These are phyloP conservation scores for Phytophthora hibernalis DNA, from an alignment of 352 stramenopile species.

Conservation along the genomic window DNA sequence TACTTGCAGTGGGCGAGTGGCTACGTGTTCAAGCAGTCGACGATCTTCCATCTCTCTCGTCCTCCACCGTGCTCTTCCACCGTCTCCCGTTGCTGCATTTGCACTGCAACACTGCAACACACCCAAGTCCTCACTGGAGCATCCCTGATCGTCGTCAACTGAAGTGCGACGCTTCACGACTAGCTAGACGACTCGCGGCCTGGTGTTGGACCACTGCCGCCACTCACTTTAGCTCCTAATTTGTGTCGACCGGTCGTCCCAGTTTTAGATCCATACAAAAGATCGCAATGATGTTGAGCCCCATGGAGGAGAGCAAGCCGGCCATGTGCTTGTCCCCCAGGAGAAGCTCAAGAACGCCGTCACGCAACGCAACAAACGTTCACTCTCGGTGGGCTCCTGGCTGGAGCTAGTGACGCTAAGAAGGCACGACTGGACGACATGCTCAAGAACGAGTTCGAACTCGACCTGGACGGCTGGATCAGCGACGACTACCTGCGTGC, in stretches of 20 bases:
- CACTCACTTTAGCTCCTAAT: conserved; percentile 1
- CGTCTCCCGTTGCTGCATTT: conserved; percentile 12
- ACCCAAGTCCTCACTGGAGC: background rate
- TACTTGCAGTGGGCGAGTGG: conserved; percentile 44
- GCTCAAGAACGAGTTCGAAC: conserved; percentile 44
- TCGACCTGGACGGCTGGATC: conserved; percentile 72
- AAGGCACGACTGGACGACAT: conserved; percentile 44
- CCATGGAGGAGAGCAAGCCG: conserved; percentile 57
- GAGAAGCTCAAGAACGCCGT: too few relatives aligned
- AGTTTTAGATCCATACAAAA: conserved; percentile 24
- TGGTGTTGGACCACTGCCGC: conserved; percentile 33
- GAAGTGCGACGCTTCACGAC: conserved; percentile 19
- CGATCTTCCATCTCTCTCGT: conserved; percentile 18
- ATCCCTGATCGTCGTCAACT: conserved; percentile 19
- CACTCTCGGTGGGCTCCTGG: conserved; percentile 23
- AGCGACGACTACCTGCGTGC: conserved; percentile 81
- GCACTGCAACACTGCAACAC: conserved; percentile 6
- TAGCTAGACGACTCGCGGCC: conserved; percentile 15
- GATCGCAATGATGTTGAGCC: conserved; percentile 39
- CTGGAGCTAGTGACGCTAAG: conserved; percentile 33
- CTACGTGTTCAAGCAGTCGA: conserved; percentile 20
- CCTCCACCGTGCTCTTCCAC: conserved; percentile 3
- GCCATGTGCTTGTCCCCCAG: conserved; percentile 71
- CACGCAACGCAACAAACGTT: conserved; percentile 62
- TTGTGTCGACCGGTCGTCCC: conserved; percentile 20